Conservation (phyloP, 768 basidiomycete species). For the Zangia roseola region DNA sequence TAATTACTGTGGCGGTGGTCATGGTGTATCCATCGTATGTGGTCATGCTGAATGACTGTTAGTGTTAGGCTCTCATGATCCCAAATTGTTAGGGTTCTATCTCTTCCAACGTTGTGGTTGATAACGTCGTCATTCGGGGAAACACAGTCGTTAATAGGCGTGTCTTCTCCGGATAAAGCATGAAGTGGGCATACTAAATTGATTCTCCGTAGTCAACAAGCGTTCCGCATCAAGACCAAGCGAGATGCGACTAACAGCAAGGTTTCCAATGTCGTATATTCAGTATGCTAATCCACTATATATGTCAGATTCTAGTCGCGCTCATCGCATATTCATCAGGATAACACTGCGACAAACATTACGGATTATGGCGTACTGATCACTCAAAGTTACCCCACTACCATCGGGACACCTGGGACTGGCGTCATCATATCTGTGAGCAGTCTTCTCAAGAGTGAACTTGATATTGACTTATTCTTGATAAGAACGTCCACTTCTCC, state of each 20-base stretch:
- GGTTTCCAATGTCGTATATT: conserved; percentile 51
- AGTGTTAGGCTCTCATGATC: background rate
- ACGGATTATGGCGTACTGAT: conserved; percentile 56
- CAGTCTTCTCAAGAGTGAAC: background rate
- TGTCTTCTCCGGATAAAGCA: background rate
- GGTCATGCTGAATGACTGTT: background rate
- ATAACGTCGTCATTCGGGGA: conserved; percentile 44
- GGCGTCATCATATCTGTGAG: conserved; percentile 59
- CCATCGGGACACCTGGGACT: conserved; percentile 51
- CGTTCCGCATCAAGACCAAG: conserved; percentile 62
- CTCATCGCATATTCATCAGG: conserved; percentile 30
- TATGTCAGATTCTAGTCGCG: background rate
- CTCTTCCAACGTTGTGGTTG: conserved; percentile 43
- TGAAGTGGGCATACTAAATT: background rate
- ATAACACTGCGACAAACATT: conserved; percentile 52
- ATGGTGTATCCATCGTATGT: conserved; percentile 57
- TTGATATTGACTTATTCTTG: background rate
- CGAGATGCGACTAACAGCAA: conserved; percentile 42
- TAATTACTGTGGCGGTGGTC: conserved; percentile 57
- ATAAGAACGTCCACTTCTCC: conserved; percentile 51
- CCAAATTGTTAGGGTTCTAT: conserved; percentile 49
- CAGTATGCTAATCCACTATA: conserved; percentile 27
- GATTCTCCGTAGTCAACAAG: conserved; percentile 41
- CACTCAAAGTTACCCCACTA: conserved; percentile 59
- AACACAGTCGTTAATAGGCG: conserved; percentile 61